Percentiles rank a stretch among this genome's conserved stretches.
These are phyloP conservation scores for Mycena galericulata DNA, from an alignment of 768 basidiomycete species.

Conservation along the genomic window DNA sequence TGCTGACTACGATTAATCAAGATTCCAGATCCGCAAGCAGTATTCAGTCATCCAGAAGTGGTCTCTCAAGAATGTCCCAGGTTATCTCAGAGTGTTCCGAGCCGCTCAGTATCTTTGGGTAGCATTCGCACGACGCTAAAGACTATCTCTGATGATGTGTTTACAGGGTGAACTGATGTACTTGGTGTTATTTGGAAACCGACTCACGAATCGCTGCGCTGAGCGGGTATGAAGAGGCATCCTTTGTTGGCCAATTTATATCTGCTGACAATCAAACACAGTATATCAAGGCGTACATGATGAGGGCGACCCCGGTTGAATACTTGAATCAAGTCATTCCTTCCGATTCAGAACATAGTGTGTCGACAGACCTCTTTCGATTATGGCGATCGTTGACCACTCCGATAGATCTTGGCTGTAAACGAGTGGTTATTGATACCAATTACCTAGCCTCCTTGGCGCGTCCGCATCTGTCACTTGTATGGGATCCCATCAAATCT, in stretches of 20 bases:
- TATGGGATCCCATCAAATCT: constrained; percentile 59
- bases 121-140: too few relatives aligned
- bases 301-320: neutral
- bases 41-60: constrained; percentile 52
- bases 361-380: neutral
- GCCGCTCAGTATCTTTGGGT: too few relatives aligned
- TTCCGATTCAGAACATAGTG: constrained; percentile 36
- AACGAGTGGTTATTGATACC: constrained; percentile 72
- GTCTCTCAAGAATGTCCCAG: constrained; percentile 57
- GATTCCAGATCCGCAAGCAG: constrained; percentile 34
- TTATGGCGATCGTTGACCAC: neutral
- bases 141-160: too few relatives aligned
- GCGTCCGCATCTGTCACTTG: constrained; percentile 63
- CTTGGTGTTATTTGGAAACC: constrained; percentile 15
- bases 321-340: constrained; percentile 15
- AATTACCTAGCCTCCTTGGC: constrained; percentile 65
- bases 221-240: constrained; percentile 16
- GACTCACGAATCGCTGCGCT: neutral
- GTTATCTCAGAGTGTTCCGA: too few relatives aligned
- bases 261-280: constrained; percentile 27
- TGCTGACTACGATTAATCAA: neutral
- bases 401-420: constrained; percentile 73
- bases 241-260: constrained; percentile 40
- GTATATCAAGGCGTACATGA: constrained; percentile 9
- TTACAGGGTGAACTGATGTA: constrained; percentile 24